Percentiles rank a stretch among this genome's conserved stretches.
phyloP scores from a whole-genome alignment of 352 stramenopile genomes.

The Phytophthora idaei region DNA sequence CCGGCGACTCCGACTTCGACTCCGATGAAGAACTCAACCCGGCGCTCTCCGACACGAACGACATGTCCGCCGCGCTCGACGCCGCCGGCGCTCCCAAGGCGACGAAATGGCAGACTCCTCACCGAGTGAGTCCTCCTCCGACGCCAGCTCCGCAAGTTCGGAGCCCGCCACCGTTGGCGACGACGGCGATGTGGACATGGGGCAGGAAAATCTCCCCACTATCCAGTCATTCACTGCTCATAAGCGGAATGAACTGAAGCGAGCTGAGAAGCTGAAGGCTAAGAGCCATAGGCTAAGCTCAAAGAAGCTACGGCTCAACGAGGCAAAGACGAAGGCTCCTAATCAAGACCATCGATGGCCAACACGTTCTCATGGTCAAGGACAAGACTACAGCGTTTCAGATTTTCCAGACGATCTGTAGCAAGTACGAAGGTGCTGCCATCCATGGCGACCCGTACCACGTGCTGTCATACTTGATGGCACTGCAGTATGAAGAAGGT shows the following conservation, averaged over 20 bases:
- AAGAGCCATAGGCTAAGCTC: not conserved
- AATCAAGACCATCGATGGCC: constrained; percentile 9
- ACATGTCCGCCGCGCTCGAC: too few relatives aligned
- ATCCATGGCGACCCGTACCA: constrained; percentile 6
- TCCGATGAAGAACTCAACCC: too few relatives aligned
- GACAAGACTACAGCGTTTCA: not conserved
- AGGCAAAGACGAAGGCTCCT: not conserved
- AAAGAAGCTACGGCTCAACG: not conserved
- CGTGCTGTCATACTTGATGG: constrained; percentile 2
- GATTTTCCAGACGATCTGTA: constrained; percentile 4
- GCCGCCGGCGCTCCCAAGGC: too few relatives aligned
- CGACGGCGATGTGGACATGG: not conserved
- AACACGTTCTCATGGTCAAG: constrained; percentile 7
- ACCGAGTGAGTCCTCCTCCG: not conserved
- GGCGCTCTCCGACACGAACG: too few relatives aligned
- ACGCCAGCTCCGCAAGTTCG: too few relatives aligned
- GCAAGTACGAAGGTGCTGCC: constrained; percentile 2
- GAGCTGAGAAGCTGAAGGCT: not conserved
- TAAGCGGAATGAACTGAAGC: not conserved
- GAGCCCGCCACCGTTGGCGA: not conserved
- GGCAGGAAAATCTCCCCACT: not conserved
- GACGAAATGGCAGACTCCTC: not conserved
- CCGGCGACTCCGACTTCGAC: too few relatives aligned
- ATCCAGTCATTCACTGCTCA: not conserved
- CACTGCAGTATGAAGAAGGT: constrained; percentile 4